These are phyloP conservation scores for Adenanthera pavonina DNA, from an alignment of 306 rosid species.

Conservation along the genomic window DNA sequence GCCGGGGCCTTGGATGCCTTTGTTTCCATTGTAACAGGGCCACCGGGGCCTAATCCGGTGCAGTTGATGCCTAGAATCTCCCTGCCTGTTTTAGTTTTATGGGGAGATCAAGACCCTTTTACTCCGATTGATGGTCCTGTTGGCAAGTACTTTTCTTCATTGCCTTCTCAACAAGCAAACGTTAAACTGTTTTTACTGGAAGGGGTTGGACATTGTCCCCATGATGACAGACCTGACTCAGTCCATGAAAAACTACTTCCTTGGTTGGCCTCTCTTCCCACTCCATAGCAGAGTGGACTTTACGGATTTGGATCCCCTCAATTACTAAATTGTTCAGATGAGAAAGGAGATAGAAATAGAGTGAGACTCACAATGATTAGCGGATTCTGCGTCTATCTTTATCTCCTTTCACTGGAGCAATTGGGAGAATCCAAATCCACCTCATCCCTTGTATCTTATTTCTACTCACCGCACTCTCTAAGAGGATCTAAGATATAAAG, in stretches of 20 bases:
- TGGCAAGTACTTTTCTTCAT: conserved; percentile 73
- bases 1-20: conserved; percentile 88
- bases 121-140: conserved; percentile 98
- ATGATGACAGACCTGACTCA: conserved; percentile 81
- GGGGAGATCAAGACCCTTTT: conserved; percentile 92
- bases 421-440: no score
- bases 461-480: no score
- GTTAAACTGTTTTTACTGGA: conserved; percentile 64
- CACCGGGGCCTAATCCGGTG: conserved; percentile 89
- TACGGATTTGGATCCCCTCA: not conserved
- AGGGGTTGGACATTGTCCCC: conserved; percentile 98
- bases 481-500: not conserved
- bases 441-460: no score
- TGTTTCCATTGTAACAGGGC: conserved; percentile 83
- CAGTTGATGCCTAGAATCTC: conserved; percentile 72
- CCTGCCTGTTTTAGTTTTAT: conserved; percentile 73
- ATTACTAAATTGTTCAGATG: no score
- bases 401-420: no score
- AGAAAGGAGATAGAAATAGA: not conserved
- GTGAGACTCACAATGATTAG: no score
- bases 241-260: conserved; percentile 86
- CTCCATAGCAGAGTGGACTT: conserved; percentile 31
- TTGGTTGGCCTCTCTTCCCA: conserved; percentile 75
- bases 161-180: conserved; percentile 60
- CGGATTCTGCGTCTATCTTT: no score